Conservation (phyloP, 1,284 basidiomycete genomes). For the Marasmius sp. region DNA sequence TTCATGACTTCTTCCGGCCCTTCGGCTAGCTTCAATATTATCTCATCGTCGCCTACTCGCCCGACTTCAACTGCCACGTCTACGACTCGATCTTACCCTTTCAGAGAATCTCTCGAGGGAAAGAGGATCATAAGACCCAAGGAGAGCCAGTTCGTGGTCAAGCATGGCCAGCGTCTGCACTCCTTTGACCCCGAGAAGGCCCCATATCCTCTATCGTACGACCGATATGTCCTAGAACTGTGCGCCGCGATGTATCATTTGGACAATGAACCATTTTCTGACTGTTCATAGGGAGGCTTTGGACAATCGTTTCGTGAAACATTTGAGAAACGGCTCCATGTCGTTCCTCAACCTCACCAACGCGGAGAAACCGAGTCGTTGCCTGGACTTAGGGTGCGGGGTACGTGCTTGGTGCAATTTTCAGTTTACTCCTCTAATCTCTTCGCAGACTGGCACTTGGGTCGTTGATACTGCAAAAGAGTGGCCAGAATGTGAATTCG, state of each 20-base stretch:
- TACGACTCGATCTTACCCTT: slow-evolving; percentile 20
- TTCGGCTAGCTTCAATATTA: not conserved
- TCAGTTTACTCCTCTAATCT: slow-evolving; percentile 3
- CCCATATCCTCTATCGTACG: slow-evolving; percentile 72
- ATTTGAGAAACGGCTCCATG: slow-evolving; percentile 45
- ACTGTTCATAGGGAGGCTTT: slow-evolving; percentile 48
- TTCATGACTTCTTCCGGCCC: slow-evolving; percentile 8
- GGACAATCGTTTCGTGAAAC: slow-evolving; percentile 52
- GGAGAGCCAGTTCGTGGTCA: slow-evolving; percentile 56
- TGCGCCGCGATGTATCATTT: slow-evolving; percentile 33
- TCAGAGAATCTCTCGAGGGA: slow-evolving; percentile 18
- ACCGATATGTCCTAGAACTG: slow-evolving; percentile 64
- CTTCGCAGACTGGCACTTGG: slow-evolving; percentile 65
- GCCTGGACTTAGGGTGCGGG: slow-evolving; percentile 71
- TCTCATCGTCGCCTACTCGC: slow-evolving; percentile 17
- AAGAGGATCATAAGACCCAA: slow-evolving; percentile 41
- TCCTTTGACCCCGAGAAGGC: slow-evolving; percentile 70
- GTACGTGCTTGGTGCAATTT: slow-evolving; percentile 37
- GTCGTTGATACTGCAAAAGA: slow-evolving; percentile 68
- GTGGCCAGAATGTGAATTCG: slow-evolving; percentile 68
- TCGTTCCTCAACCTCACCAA: slow-evolving; percentile 55
- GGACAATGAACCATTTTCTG: slow-evolving; percentile 9
- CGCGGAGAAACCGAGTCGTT: slow-evolving; percentile 42
- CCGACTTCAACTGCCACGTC: slow-evolving; percentile 13
- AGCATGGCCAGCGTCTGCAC: slow-evolving; percentile 64